A percentile compares a stretch with the other conserved stretches of the same genome.
These are phyloP conservation scores for Saccharomycopsis oosterbeekiorum DNA, from an alignment of 805 yeast genomes.

Conservation along the genomic window DNA sequence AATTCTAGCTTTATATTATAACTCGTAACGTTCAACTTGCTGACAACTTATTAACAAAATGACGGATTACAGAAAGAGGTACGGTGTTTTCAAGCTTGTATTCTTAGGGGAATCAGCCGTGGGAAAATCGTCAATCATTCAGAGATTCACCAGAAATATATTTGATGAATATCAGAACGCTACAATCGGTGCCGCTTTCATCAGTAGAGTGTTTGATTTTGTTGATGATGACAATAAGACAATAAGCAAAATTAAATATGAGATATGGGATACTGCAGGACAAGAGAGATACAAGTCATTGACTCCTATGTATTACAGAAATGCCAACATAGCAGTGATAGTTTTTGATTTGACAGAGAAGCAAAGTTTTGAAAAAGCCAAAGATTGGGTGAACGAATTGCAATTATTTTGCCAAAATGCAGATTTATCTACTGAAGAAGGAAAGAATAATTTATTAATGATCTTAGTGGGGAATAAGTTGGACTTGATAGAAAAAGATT, in stretches of 20 bases:
- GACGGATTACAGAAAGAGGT: constrained; percentile 12
- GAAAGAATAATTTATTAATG: constrained; percentile 42
- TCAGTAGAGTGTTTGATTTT: constrained; percentile 60
- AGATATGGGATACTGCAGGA: constrained; percentile 95
- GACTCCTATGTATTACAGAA: constrained; percentile 78
- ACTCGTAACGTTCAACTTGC: not conserved
- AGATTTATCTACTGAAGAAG: not conserved
- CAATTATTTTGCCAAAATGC: constrained; percentile 58
- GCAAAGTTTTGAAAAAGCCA: constrained; percentile 67
- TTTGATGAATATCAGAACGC: constrained; percentile 79
- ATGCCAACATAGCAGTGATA: constrained; percentile 75
- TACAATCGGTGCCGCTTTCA: constrained; percentile 97
- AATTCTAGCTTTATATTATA: no score
- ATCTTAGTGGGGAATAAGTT: constrained; percentile 82
- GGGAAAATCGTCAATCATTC: constrained; percentile 41
- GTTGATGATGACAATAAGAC: constrained; percentile 21
- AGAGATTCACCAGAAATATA: constrained; percentile 35
- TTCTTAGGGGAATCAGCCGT: constrained; percentile 43
- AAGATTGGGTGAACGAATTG: constrained; percentile 85
- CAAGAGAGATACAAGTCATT: constrained; percentile 77
- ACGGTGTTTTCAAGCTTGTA: constrained; percentile 28
- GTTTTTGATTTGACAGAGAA: constrained; percentile 74
- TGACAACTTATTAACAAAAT: not conserved
- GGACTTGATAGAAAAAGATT: constrained; percentile 40
- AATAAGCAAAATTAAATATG: constrained; percentile 37